Conservation (phyloP, 2,329 filamentous ascomycete genomes). For the Zymoseptoria pseudotritici region DNA sequence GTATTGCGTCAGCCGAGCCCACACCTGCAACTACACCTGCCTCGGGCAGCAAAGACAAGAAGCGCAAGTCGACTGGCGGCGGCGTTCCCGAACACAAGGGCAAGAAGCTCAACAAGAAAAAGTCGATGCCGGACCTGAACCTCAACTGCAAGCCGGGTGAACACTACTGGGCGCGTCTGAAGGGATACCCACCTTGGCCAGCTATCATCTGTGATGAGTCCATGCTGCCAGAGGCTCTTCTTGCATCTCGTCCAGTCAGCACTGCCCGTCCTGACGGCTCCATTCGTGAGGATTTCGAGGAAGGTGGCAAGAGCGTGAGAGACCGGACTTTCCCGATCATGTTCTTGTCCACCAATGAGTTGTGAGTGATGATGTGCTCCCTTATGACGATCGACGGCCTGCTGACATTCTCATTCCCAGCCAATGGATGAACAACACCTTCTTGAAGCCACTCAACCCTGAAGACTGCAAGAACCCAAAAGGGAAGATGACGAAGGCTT, state of each 20-base stretch:
- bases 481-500: conserved; percentile 71
- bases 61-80: conserved; percentile 52
- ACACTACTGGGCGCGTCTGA: conserved; percentile 86
- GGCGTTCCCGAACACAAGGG: conserved; percentile 59
- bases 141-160: conserved; percentile 83
- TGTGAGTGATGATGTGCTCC: conserved; percentile 56
- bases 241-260: conserved; percentile 74
- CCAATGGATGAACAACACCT: conserved; percentile 83
- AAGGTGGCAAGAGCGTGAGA: conserved; percentile 76
- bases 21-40: conserved; percentile 19
- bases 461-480: conserved; percentile 61
- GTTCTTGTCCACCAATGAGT: conserved; percentile 93
- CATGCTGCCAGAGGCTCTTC: conserved; percentile 75
- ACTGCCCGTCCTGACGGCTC: conserved; percentile 75
- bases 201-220: conserved; percentile 88
- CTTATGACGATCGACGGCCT: neutral
- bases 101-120: conserved; percentile 82
- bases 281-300: conserved; percentile 78
- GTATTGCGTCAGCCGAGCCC: conserved; percentile 14
- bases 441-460: conserved; percentile 68
- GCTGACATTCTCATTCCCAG: conserved; percentile 40
- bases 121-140: conserved; percentile 54
- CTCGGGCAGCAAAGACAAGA: conserved; percentile 27
- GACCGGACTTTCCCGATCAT: conserved; percentile 90
- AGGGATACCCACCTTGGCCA: conserved; percentile 92